These are phyloP conservation scores for Platismatia glauca DNA, from an alignment of 495 filamentous ascomycete genomes.

Conservation along the genomic window DNA sequence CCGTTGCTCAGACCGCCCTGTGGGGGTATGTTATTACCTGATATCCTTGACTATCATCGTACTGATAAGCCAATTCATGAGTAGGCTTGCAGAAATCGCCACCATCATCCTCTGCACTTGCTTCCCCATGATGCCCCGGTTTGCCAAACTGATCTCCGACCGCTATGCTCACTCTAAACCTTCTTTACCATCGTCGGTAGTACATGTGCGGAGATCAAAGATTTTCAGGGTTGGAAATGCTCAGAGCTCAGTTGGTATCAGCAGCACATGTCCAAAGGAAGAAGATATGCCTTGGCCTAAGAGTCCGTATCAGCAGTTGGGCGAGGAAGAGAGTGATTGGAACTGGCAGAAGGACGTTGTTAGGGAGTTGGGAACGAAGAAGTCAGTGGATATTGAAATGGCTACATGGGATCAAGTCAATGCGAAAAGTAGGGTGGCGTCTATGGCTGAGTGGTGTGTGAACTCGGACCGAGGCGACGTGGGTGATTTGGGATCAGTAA, in stretches of 20 bases:
- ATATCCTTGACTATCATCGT: no score
- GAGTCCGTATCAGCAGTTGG: neutral
- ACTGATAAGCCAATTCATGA: neutral
- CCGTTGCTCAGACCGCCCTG: neutral
- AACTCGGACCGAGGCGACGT: no score
- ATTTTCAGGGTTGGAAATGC: neutral
- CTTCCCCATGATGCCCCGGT: conserved; percentile 18
- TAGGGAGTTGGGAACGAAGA: neutral
- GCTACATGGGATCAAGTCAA: neutral
- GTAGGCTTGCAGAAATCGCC: conserved; percentile 10
- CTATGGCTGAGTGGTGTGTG: neutral
- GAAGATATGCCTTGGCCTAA: neutral
- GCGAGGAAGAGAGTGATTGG: neutral
- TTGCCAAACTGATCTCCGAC: neutral
- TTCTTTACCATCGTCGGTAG: neutral
- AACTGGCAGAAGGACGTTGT: neutral
- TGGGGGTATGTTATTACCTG: neutral
- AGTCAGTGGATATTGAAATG: neutral
- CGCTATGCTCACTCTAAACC: neutral
- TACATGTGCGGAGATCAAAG: neutral
- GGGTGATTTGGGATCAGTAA: no score
- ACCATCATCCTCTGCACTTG: conserved; percentile 14
- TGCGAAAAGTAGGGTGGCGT: neutral
- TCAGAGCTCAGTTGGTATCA: neutral
- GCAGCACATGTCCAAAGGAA: neutral